phyloP scores from a whole-genome alignment of 2,329 filamentous ascomycete genomes.

The Stachybotrys elegans region DNA sequence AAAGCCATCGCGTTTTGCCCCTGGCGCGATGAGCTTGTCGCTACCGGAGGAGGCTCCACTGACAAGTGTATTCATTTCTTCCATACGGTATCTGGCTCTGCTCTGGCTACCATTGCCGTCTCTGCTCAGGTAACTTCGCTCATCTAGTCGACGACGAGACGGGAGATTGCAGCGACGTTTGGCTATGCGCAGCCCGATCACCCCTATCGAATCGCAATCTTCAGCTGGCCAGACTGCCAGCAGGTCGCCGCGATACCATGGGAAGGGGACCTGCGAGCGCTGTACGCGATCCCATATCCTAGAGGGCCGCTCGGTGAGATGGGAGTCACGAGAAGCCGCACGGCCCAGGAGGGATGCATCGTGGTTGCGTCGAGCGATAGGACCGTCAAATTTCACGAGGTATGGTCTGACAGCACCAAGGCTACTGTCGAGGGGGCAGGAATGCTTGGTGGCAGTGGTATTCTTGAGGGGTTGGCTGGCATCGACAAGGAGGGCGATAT shows the following conservation, averaged over 20 bases:
- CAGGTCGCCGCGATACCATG: constrained; percentile 82
- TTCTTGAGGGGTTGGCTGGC: constrained; percentile 76
- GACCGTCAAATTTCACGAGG: constrained; percentile 91
- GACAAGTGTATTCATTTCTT: constrained; percentile 97
- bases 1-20: constrained; percentile 97
- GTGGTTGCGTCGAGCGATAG: constrained; percentile 89
- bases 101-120: constrained; percentile 85
- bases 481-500: constrained; percentile 69
- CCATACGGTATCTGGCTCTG: constrained; percentile 76
- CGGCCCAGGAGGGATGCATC: constrained; percentile 54
- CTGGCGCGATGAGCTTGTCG: constrained; percentile 82
- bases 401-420: constrained; percentile 69
- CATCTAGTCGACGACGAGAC: constrained; percentile 79
- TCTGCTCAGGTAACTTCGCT: constrained; percentile 90
- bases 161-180: constrained; percentile 90
- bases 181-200: constrained; percentile 91
- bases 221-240: constrained; percentile 87
- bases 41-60: constrained; percentile 88
- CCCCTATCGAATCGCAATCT: constrained; percentile 82
- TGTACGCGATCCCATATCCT: constrained; percentile 86
- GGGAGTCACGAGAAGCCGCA: constrained; percentile 16
- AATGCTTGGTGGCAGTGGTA: constrained; percentile 75
- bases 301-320: constrained; percentile 30
- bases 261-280: constrained; percentile 71
- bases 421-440: constrained; percentile 48